Evolutionary conservation across 768 basidiomycete species (phyloP), one percentile per base, ranked within the genome.

Genomic region (Auriscalpium orientale): DNA sequence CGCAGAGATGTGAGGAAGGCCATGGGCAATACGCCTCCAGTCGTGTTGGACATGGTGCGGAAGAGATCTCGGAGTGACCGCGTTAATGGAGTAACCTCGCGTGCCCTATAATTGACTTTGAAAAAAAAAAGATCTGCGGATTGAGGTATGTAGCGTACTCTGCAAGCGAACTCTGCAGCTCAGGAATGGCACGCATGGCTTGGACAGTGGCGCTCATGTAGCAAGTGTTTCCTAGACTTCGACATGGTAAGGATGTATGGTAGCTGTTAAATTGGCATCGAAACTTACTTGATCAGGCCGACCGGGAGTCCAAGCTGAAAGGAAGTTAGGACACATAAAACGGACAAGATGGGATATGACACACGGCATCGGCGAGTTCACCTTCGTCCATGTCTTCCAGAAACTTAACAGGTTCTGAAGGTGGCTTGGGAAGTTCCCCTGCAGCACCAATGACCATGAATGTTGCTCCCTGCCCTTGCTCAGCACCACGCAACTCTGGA

Each of bases 171-270:
- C 76, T 67, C 65, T 89, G 86, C 5, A 99, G 79, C 63, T 97
- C 93, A 2, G 95, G 94, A 50, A 99, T 87, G 4, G 90, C 84
- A 21, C 92, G 88, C 59, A 99, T 79, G n/a, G 89, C 86, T 74
- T 99, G 97, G 1, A 98, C 76, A 2, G 91, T 92, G 1, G 97
- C 84, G 67, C 95, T 98, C 87, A 98, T 92, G 72, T 99, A 99
- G 66, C 95, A 98, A 0, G 95, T 98, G 67, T 98, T 98, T 37
- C 95, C 94, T 38, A 95, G 74, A 65, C 61, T 47, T 36, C 36
- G 33, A 45, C 40, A 57, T 22, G 54, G 38, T 56, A 52, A 46
- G 16, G 38, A 38, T 20, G 81, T 83, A 60, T 16, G 50, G 21
- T 43, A 43, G 50, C 46, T 43, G 10, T 47, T 28, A 16, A 4